Base-by-base conservation (phyloP, 768 basidiomycete genomes). In the Leucosporidium creatinivorum region DNA sequence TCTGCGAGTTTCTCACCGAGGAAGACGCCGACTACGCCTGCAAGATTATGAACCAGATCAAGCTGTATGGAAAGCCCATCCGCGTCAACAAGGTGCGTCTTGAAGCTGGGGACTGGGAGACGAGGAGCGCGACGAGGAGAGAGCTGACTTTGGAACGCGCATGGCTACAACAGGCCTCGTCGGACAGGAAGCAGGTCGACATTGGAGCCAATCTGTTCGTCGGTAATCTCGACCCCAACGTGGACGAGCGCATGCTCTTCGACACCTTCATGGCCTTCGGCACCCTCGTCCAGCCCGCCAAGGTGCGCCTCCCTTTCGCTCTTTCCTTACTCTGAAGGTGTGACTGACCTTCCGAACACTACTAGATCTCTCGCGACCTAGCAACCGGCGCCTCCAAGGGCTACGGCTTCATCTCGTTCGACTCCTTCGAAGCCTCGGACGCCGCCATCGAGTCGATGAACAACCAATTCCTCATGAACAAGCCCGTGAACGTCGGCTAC, bases 31-130 rank as follows among this genome's bases (percentile, higher is more conserved):
- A 99, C 80, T 99, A 99, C 79, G 94, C 93, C 66, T 97, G 94
- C 84, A 96, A 97, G 83, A 97, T 98, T 75, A 97, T 98, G 94
- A 99, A 99, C 78, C 94, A 97, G 83, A 98, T 99, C 78, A 99
- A 99, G 80, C 79, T 99, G 62, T 99, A 89, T 85, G 96, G 96
- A 30, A 98, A 98, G 77, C 96, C 96, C 39, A 96, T 99, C 67
- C 84, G 96, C 73, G 94, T 99, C 71, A 98, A 97, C 84, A 99
- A 97, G 87, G 92, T 89, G 71, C 76, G 86, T 81, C 62, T n/a
- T n/a, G 17, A 4, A 26, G 3, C 12, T 48, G 0, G 18, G n/a
- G 4, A 23, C 13, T 21, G 30, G 13, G 50, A 51, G 21, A 12
- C 39, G 50, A 51, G 19, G 23, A n/a, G 50, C 50, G 50, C 50